Base-by-base conservation (phyloP, 345 rosid species). In the Sonneratia alba region DNA sequence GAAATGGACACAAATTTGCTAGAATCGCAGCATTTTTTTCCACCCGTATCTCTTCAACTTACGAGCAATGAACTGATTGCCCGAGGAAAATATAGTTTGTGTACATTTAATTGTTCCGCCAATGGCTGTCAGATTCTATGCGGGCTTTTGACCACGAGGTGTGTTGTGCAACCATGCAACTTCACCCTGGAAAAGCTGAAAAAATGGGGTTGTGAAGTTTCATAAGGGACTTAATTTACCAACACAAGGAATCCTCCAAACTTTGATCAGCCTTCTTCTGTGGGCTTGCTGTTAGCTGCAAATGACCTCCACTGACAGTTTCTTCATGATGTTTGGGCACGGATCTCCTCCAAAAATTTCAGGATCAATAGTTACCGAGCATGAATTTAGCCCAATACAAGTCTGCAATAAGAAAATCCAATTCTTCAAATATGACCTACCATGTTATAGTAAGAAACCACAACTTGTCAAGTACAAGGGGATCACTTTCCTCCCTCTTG, bases 261-360 rank as follows among this genome's bases (percentile, higher is more conserved):
- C 11, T 13, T 62, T 34, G 37, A 62, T 34, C 66, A 13, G 66
- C 3, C 37, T 40, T 53, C 14, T 70, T 70, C 64, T 19, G 10
- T 36, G n/a, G 32, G n/a, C 36, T 48, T n/a, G 27, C 36, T 36
- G 70, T 87, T 81, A 92, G 78, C 89, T 82, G 81, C 99, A 96
- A 77, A 96, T 47, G 36, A 88, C 98, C 85, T 96, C 99, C 48
- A 89, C 98, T 0, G 97, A 89, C 19, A 96, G 90, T 75, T 91
- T 90, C 86, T 96, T 96, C 98, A 87, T 85, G 75, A 92, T 83
- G 62, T 67, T 83, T 0, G 93, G 98, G 73, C 99, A 96, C 0
- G 99, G 99, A 80, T 96, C 99, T 70, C 98, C 99, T 40, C 98
- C 98, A 69, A 96, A 96, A 85, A 92, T 88, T 62, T 75, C 97